Evolutionary conservation across 2,329 filamentous ascomycete species (phyloP), one percentile per base, ranked within the genome.

Genomic region (Colletotrichum sp.): DNA sequence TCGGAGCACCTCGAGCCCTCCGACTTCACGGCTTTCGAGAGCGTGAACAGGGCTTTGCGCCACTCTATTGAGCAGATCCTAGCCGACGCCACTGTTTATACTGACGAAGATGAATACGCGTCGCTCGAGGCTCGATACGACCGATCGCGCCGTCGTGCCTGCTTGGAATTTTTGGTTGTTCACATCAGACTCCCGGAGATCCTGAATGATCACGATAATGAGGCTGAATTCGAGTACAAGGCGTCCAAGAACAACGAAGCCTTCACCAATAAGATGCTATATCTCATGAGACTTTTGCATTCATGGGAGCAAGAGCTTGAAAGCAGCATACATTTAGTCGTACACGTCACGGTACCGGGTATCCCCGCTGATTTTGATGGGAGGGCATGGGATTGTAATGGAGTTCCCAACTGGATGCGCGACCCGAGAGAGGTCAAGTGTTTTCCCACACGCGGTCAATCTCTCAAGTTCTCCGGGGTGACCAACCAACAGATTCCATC

Each of bases 41-140:
- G n/a, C 43, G 43, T 52, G n/a, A 52, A 52, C n/a, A 52, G n/a
- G 43, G n/a, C 43, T 52, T 21, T 52, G 43, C 43, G 43, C n/a
- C 43, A 52, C 10, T 21, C 43, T 0, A 52, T 0, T 13, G 43
- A 52, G 43, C 43, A 52, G 43, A 21, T 21, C 1, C 43, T 21
- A 7, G 43, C n/a, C n/a, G 12, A 12, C 6, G n/a, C 12, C n/a
- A 13, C 6, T 21, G 6, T 52, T 12, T 7, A 52, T 13, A 21
- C n/a, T 24, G n/a, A 52, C 0, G 43, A 52, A 21, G 43, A 21
- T 52, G n/a, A 0, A 21, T 15, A 13, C n/a, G 0, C 0, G n/a
- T 52, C n/a, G n/a, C 43, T 52, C 43, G 10, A 52, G 0, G n/a
- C 43, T 18, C 10, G 43, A 0, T 52, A 52, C n/a, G 43, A 52